Base-by-base conservation (phyloP, 176 grass and related monocot species). In the Thalia dealbata region DNA sequence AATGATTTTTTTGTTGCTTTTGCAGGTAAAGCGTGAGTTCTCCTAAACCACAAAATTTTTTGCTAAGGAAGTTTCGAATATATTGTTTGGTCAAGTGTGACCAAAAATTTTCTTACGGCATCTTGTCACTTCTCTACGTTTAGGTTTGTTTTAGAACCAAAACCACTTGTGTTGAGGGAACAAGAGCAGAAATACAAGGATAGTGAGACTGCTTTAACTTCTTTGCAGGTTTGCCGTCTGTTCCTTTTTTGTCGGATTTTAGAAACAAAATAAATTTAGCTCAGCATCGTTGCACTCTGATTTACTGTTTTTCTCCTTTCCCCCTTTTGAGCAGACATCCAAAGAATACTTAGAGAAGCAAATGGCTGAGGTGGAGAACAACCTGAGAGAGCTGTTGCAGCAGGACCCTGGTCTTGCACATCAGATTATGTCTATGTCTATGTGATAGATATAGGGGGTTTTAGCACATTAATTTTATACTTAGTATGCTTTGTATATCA, bases 1-100 rank as follows among this genome's bases (percentile, higher is more conserved):
- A 45, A 58, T 75, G 15, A 25, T 81, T 14, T 62, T 60, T 61
- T 81, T 14, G 48, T 68, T 75, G 80, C 77, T 61, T 86, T 90
- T 89, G 78, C 85, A 97, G 93, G 93, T 50, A 97, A 97, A 97
- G 87, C 84, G 93, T 97, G 88, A 92, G 93, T 86, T 50, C 82
- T 75, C 21, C 45, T 18, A 51, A 77, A 78, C 19, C n/a, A 14
- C 44, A 35, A 2, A 60, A 70, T 13, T 35, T 60, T 70, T 60
- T 71, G 24, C 58, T 18, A 25, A 64, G 44, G 26, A 38, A 67
- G 27, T 35, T 67, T 0, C 3, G 14, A 16, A 46, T 71, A 8
- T 48, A 2, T 10, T 71, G 24, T 38, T 43, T 19, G 35, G 18
- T 48, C 45, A 6, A 50, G 70, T 23, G 15, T 30, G 15, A 16